Conservation (phyloP, 441 rosid species). For the Arabidopsis lyrata region DNA sequence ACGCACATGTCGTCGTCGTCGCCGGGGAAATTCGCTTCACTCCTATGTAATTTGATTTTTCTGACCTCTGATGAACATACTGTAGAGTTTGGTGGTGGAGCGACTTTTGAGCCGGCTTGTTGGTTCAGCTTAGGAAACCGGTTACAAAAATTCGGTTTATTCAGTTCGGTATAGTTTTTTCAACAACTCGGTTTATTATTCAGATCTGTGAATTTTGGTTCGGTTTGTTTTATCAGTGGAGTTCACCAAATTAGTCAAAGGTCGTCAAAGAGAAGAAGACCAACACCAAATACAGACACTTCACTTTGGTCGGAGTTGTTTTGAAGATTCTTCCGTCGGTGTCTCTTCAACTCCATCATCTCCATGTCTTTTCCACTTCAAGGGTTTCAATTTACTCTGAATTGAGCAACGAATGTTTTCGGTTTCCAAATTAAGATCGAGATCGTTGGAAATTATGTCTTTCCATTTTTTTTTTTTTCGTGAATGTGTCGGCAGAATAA, state of each 20-base stretch:
- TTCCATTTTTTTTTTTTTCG: background rate
- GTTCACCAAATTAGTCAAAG: conserved; percentile 5
- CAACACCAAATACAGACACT: conserved; percentile 31
- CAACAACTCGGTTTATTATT: background rate
- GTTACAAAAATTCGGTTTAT: background rate
- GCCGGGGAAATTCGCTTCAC: conserved; percentile 30
- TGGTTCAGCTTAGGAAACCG: background rate
- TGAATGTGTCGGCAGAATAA: conserved; percentile 29
- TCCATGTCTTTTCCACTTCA: conserved; percentile 1
- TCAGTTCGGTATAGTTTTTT: background rate
- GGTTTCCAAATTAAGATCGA: conserved; percentile 11
- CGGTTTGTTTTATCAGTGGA: background rate
- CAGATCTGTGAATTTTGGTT: background rate
- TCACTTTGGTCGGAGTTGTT: conserved; percentile 15
- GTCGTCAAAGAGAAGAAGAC: conserved; percentile 32
- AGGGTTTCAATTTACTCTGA: background rate
- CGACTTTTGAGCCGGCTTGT: conserved; percentile 34
- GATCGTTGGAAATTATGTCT: background rate
- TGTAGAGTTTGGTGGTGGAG: conserved; percentile 8
- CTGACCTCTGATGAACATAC: conserved; percentile 13
- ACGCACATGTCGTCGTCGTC: conserved; percentile 37
- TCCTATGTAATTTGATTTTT: conserved; percentile 14
- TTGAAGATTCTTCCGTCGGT: background rate
- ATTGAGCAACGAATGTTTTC: conserved; percentile 1
- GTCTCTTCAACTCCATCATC: conserved; percentile 19